These are phyloP conservation scores for Solanum bulbocastanum DNA, from an alignment of 257 asterid species.

Conservation along the genomic window DNA sequence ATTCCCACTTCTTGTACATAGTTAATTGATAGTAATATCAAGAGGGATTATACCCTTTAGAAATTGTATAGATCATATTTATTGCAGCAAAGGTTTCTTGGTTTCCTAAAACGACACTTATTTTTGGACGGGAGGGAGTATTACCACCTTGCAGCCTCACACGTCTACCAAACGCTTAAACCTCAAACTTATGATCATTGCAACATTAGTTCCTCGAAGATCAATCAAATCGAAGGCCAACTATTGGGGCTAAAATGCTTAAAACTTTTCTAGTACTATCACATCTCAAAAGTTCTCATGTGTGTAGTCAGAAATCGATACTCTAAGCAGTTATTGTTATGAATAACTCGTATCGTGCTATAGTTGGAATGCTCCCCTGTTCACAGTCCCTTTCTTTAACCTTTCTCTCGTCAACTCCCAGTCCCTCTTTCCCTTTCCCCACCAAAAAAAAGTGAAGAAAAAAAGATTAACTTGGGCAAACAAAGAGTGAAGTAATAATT, in stretches of 20 bases:
- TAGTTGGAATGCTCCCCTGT: not conserved
- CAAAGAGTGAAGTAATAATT: not conserved
- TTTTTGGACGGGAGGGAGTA: not conserved
- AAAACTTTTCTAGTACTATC: not conserved
- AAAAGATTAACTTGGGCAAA: not conserved
- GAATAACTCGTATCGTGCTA: not conserved
- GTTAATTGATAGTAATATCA: not conserved
- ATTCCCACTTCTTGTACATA: constrained; percentile 1
- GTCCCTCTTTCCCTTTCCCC: not conserved
- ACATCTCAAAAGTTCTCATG: not conserved
- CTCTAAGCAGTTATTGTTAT: not conserved
- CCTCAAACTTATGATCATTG: not conserved
- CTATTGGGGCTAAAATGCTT: not conserved
- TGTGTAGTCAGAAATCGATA: not conserved
- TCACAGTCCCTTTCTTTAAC: not conserved
- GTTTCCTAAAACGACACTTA: not conserved
- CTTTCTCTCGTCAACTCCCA: not conserved
- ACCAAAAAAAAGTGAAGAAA: not conserved
- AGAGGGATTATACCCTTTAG: not conserved
- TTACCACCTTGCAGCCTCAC: not conserved
- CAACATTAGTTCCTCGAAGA: not conserved
- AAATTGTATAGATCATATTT: not conserved
- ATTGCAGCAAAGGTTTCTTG: not conserved
- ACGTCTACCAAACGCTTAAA: not conserved
- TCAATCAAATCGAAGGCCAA: not conserved